Evolutionary conservation across 1,284 basidiomycete species (phyloP).

Genomic region (Ceratobasidium sp.): DNA sequence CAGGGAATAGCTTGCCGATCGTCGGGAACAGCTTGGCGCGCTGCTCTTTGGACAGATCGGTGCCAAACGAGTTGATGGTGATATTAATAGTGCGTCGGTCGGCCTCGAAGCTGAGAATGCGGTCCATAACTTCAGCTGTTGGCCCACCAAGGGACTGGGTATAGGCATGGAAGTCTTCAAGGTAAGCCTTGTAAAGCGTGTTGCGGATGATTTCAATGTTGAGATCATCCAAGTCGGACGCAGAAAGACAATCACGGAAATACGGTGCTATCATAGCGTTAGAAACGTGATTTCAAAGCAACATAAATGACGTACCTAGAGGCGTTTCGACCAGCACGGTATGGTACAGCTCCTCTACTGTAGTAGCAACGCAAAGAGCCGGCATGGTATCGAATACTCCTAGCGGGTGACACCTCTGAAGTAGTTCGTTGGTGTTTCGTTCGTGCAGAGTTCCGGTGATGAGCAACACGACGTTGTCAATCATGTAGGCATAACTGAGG

Average conservation of each 20-base stretch:
- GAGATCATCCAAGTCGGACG: conserved; percentile 95
- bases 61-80: conserved; percentile 98
- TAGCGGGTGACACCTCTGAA: conserved; percentile 96
- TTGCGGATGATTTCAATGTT: conserved; percentile 99
- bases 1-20: conserved; percentile 93
- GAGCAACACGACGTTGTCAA: conserved; percentile 97
- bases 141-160: conserved; percentile 80
- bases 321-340: conserved; percentile 98
- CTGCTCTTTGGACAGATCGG: conserved; percentile 93
- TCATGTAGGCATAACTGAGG: conserved; percentile 95
- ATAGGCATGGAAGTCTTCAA: conserved; percentile 95
- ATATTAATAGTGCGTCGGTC: conserved; percentile 98
- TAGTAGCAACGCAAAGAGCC: conserved; percentile 97
- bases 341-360: conserved; percentile 98
- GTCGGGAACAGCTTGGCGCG: conserved; percentile 95
- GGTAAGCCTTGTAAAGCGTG: conserved; percentile 99
- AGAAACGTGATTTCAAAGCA: conserved; percentile 35
- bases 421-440: conserved; percentile 94
- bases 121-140: conserved; percentile 90
- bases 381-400: conserved; percentile 99
- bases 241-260: conserved; percentile 94
- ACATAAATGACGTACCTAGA: conserved; percentile 65
- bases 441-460: conserved; percentile 98
- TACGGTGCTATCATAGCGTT: conserved; percentile 77
- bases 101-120: conserved; percentile 93